Evolutionary conservation across 768 basidiomycete genomes (phyloP).

Genomic region (Clavaria fumosa): DNA sequence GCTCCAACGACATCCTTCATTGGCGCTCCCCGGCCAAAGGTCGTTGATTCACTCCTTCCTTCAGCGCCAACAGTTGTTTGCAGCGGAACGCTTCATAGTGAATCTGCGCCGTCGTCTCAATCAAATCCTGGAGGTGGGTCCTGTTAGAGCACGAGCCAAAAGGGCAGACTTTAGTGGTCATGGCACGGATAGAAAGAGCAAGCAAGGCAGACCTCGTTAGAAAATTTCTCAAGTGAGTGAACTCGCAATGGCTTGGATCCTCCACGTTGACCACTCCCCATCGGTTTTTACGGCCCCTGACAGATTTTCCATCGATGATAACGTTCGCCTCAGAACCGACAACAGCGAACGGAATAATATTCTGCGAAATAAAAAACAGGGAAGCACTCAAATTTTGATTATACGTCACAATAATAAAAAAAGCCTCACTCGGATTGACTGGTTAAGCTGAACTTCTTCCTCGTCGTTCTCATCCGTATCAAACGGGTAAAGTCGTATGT

Average conservation of each 20-base stretch:
- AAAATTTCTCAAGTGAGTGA: slow-evolving; percentile 94
- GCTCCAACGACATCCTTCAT: no score
- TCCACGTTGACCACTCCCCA: slow-evolving; percentile 99
- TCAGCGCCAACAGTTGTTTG: slow-evolving; percentile 91
- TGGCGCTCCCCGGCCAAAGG: slow-evolving; percentile 23
- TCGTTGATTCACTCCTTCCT: slow-evolving; percentile 78
- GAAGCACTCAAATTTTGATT: neutral
- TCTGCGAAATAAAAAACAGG: slow-evolving; percentile 31
- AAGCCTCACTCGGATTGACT: slow-evolving; percentile 79
- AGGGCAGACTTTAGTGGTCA: neutral
- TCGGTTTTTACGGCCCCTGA: slow-evolving; percentile 91
- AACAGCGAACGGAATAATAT: slow-evolving; percentile 91
- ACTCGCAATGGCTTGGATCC: slow-evolving; percentile 94
- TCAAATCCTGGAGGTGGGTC: slow-evolving; percentile 95
- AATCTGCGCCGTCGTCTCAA: slow-evolving; percentile 97
- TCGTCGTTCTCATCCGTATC: slow-evolving; percentile 93
- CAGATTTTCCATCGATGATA: slow-evolving; percentile 88
- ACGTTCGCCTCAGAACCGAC: slow-evolving; percentile 96
- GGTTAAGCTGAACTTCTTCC: slow-evolving; percentile 83
- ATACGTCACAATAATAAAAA: slow-evolving; percentile 6
- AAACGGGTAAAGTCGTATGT: slow-evolving; percentile 92
- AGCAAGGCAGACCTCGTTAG: slow-evolving; percentile 51
- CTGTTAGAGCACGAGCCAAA: slow-evolving; percentile 27
- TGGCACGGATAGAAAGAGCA: slow-evolving; percentile 1
- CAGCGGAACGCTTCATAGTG: slow-evolving; percentile 99